Evolutionary conservation across 306 rosid genomes (phyloP), one percentile per base, ranked within the genome.

Genomic region (Prosopis cineraria): DNA sequence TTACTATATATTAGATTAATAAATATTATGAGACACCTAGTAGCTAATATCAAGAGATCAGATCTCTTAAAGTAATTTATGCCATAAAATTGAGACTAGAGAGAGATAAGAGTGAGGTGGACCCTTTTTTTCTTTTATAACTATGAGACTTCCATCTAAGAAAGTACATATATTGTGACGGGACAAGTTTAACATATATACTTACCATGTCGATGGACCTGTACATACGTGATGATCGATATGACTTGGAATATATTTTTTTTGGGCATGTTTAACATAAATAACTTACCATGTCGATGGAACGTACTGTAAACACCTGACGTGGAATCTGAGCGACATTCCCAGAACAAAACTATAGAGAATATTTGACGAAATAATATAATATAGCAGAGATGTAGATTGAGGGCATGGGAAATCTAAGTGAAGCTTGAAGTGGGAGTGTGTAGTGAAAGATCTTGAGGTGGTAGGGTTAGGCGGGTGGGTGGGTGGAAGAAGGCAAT

Each of bases 401-500:
- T 25, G 10, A 53, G 30, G 60, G 30, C 3, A 53, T 53, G 62
- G 14, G 31, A 10, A 4, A 24, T 10, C 30, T 22, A 22, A 55
- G 31, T 22, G 14, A 55, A 55, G 3, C 60, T 11, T 22, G 27
- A 25, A 1, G 64, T 45, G 50, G n/a, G n/a, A 13, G 3, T 45
- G 3, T 40, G 13, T 53, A 22, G 14, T 55, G 62, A 10, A 40
- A 22, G 45, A 67, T 67, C 20, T 67, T 67, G 20, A 67, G 52
- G 72, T 67, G 17, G 43, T 52, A 22, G 31, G 31, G 62, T 9
- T 22, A 55, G 72, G 52, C 7, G 9, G 58, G 3, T 55, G 40
- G 40, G 5, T 36, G n/a, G 71, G 44, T 66, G 43, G 71, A n/a
- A 66, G 53, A 68, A 68, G 55, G 37, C 40, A 8, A 63, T 63